Conservation (phyloP, 768 basidiomycete genomes). For the Zangia roseola region DNA sequence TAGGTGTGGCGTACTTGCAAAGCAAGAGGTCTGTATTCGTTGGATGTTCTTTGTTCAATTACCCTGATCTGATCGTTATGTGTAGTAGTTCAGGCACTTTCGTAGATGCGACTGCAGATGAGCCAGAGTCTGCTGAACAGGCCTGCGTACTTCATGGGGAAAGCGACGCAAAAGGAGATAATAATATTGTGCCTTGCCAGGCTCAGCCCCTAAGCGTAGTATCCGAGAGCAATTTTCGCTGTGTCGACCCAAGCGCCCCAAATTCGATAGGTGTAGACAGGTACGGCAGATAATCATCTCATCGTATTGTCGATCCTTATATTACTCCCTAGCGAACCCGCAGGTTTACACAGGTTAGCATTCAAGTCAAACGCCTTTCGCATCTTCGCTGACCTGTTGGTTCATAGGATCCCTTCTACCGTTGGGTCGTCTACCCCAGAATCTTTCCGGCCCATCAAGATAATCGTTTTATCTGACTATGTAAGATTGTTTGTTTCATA, state of each 20-base stretch:
- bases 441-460: slow-evolving; percentile 26
- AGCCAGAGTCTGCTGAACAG: background rate
- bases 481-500: slow-evolving; percentile 9
- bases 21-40: slow-evolving; percentile 12
- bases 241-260: slow-evolving; percentile 3
- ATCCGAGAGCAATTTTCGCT: slow-evolving; percentile 23
- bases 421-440: background rate
- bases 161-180: background rate
- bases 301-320: background rate
- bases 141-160: background rate
- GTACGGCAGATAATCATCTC: too few species aligned
- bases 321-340: slow-evolving; percentile 5
- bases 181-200: background rate
- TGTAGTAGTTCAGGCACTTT: slow-evolving; percentile 1
- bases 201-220: slow-evolving; percentile 20
- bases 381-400: background rate
- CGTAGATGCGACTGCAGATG: background rate
- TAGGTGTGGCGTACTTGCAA: slow-evolving; percentile 21
- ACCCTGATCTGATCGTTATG: background rate
- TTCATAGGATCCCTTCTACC: slow-evolving; percentile 19
- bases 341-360: slow-evolving; percentile 19
- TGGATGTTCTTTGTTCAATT: background rate
- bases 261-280: background rate
- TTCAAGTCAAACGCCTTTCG: background rate
- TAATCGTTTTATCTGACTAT: slow-evolving; percentile 34